Evolutionary conservation across 1,284 basidiomycete genomes (phyloP), one percentile per base, ranked within the genome.

Genomic region (Tilletia walkeri): DNA sequence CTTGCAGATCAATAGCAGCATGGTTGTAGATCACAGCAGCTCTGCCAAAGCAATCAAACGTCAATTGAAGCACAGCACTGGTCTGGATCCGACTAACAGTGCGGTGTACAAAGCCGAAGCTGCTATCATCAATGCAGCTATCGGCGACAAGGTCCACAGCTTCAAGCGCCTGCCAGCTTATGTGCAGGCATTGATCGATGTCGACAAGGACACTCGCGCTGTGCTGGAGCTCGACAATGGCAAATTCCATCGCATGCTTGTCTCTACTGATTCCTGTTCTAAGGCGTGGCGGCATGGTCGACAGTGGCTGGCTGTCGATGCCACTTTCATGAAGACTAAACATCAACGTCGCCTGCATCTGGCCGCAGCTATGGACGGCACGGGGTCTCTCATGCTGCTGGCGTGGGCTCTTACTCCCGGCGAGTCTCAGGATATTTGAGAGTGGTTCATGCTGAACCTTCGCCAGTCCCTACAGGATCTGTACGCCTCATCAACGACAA

Each of bases 231-330:
- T 53, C 16, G 24, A n/a, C 6, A 53, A 53, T 53, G 50, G 50
- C 50, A 53, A 53, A 53, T 53, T 53, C 16, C 18, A 53, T n/a
- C 50, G 50, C 50, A n/a, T 53, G 50, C n/a, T 53, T 53, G 50
- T 53, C 18, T 53, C 18, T 18, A 5, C 50, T 53, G 50, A 18
- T 53, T 5, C 50, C 50, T 53, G 50, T 18, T 30, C 18, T 18
- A 18, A 53, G 18, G 50, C 50, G 24, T 53, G 50, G 50, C 16
- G 50, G 24, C 50, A 53, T 30, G 16, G 5, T 30, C 16, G 50
- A 30, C 50, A 53, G 18, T 53, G 50, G 50, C 16, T 53, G 18
- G 50, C 50, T 4, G 24, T 53, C 50, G 50, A 53, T 18, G 50
- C 50, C 24, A 53, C 50, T 18, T 53, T 53, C 50, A 18, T 36